Base-by-base conservation (phyloP, 768 basidiomycete species). In the Cystofilobasidium capitatum region DNA sequence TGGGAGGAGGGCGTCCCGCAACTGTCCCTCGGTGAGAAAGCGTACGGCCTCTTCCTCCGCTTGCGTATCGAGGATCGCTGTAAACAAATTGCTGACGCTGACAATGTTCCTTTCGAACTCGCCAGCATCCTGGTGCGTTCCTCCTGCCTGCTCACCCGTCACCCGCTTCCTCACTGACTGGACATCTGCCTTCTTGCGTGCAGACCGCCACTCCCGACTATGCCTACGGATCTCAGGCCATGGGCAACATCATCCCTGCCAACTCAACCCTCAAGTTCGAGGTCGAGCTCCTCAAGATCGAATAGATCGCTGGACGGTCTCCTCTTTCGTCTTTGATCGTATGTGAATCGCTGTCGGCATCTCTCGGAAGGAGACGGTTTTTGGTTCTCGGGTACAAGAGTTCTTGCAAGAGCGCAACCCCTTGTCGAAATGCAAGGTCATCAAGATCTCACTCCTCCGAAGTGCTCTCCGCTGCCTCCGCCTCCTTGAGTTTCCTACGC, bases 401-500 rank as follows among this genome's bases (percentile, higher is more conserved):
- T n/a, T n/a, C n/a, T n/a, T n/a, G n/a, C n/a, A n/a, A n/a, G n/a
- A n/a, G n/a, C n/a, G n/a, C n/a, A n/a, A n/a, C n/a, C n/a, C n/a
- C n/a, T n/a, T n/a, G n/a, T n/a, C n/a, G n/a, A n/a, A n/a, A n/a
- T n/a, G n/a, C n/a, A n/a, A n/a, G n/a, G n/a, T n/a, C n/a, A n/a
- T n/a, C n/a, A n/a, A n/a, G n/a, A n/a, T n/a, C n/a, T n/a, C n/a
- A n/a, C n/a, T n/a, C n/a, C n/a, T n/a, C n/a, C n/a, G n/a, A n/a
- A n/a, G n/a, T n/a, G n/a, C n/a, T n/a, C n/a, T n/a, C n/a, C n/a
- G n/a, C n/a, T n/a, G n/a, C 65, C 22, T 45, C 29, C 60, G 73
- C 72, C 45, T 68, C 72, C 66, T 81, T 82, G 51, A 73, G 79
- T 77, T 83, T 83, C 70, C 87, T 81, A 57, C 86, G 79, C 76